phyloP scores from a whole-genome alignment of 2,329 filamentous ascomycete genomes.

The Sporothrix protearum region DNA sequence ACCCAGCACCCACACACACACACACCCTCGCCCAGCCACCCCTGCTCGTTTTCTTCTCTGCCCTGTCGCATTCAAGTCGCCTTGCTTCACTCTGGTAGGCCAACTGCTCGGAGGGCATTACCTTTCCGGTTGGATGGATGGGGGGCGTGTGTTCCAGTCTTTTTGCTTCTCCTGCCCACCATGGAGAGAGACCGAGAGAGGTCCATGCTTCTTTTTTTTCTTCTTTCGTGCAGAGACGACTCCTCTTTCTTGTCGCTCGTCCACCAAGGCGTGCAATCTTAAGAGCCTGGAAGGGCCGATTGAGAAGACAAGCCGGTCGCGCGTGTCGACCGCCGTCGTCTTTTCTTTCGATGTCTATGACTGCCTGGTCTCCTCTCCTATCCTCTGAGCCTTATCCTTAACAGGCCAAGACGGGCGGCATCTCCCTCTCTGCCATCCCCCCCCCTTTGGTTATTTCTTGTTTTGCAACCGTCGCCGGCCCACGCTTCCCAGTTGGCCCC shows the following conservation, averaged over 20 bases:
- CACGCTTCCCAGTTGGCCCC: neutral
- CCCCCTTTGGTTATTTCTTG: neutral
- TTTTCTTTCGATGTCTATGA: neutral
- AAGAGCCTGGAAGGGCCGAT: conserved; percentile 26
- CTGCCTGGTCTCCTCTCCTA: neutral
- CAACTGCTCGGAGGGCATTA: conserved; percentile 13
- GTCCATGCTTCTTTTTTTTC: neutral
- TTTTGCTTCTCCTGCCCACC: neutral
- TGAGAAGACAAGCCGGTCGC: neutral
- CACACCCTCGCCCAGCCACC: neutral
- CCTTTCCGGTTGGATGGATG: conserved; percentile 16
- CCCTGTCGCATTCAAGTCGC: neutral
- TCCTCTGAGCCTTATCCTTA: neutral
- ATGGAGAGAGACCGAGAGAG: neutral
- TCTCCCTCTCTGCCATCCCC: neutral
- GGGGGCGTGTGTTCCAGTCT: neutral
- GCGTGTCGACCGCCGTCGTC: conserved; percentile 14
- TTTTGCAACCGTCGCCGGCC: conserved; percentile 8
- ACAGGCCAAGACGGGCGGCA: conserved; percentile 12
- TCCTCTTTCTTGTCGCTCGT: neutral
- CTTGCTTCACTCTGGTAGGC: conserved; percentile 8
- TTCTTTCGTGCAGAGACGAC: too few relatives aligned
- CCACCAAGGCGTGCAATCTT: conserved; percentile 6
- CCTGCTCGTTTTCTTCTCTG: neutral
- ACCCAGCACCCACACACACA: neutral